Evolutionary conservation across 2,329 filamentous ascomycete species (phyloP), one percentile per base, ranked within the genome.

Genomic region (Stagonosporopsis vannaccii): DNA sequence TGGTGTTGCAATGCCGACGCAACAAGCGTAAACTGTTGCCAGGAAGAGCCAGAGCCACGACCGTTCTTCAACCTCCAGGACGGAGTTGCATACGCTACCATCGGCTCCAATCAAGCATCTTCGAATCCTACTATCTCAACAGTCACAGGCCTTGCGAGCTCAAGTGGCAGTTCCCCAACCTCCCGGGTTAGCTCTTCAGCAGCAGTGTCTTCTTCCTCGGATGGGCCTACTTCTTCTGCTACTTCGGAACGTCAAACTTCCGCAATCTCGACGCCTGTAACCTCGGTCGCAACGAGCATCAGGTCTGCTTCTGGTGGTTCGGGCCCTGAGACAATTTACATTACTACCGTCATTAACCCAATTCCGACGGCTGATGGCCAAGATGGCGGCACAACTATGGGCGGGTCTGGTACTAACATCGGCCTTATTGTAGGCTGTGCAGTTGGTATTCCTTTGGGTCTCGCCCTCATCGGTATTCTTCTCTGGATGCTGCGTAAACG

Each of bases 1-100:
- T 76, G 72, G 72, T 76, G 73, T 53, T 76, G 73, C 58, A 69
- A 76, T 42, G 73, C 56, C 35, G 68, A 76, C 46, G 39, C 40
- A 11, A 36, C 33, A 5, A 20, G 67, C 36, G 70, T 75, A 1
- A 51, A 76, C 6, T 76, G 73, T 50, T 76, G 73, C 48, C 46
- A 71, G n/a, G 69, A 71, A 25, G 59, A 56, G 2, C 72, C 72
- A 1, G 45, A 59, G 15, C 65, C 71, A 32, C 65, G 71, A 15
- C 71, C 70, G 0, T 76, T 75, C 60, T 75, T 75, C 56, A 57
- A 57, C 9, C 69, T 76, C 1, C 61, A 65, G 19, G 59, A 73
- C 6, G 72, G 71, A n/a, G 56, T 52, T 7, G 63, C 66, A 9
- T 76, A 74, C 42, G 73, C 72, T 11, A 74, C 70, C 0, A 65